Percentiles rank a stretch among this genome's conserved stretches.
Conservation (phyloP, 169 alveolate genomes). For the Eimeria zaria region DNA sequence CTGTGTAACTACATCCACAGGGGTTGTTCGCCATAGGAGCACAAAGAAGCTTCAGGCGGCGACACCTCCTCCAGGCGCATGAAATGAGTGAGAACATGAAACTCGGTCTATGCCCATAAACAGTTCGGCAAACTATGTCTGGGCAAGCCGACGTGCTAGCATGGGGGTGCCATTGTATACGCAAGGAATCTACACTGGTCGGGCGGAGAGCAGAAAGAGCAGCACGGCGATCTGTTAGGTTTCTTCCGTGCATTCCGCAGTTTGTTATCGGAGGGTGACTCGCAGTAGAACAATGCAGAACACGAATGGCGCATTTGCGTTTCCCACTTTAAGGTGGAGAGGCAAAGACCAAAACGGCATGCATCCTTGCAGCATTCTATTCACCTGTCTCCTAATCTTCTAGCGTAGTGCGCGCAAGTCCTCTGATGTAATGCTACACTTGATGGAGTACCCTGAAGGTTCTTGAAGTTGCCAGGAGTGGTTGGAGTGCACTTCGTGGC, state of each 20-base stretch:
- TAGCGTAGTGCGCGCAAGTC: background rate
- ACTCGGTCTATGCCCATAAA: background rate
- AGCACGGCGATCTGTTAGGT: background rate
- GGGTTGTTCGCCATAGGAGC: background rate
- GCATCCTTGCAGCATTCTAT: background rate
- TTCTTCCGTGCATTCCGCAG: background rate
- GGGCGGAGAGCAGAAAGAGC: background rate
- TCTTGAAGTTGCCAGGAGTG: background rate
- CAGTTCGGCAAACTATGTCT: background rate
- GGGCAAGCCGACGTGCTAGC: background rate
- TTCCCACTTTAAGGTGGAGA: background rate
- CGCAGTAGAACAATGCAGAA: background rate
- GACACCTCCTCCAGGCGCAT: background rate
- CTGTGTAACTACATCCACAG: background rate
- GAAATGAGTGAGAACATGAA: background rate
- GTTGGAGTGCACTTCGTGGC: background rate
- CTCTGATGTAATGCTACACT: background rate
- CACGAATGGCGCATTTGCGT: no score
- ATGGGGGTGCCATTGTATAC: background rate
- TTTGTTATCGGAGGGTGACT: background rate
- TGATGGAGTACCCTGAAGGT: background rate
- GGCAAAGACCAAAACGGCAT: background rate
- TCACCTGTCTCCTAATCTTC: background rate
- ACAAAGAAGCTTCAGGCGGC: background rate
- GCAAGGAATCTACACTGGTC: background rate